Conservation (phyloP, 495 filamentous ascomycete genomes). For the Clohesyomyces aquaticus region DNA sequence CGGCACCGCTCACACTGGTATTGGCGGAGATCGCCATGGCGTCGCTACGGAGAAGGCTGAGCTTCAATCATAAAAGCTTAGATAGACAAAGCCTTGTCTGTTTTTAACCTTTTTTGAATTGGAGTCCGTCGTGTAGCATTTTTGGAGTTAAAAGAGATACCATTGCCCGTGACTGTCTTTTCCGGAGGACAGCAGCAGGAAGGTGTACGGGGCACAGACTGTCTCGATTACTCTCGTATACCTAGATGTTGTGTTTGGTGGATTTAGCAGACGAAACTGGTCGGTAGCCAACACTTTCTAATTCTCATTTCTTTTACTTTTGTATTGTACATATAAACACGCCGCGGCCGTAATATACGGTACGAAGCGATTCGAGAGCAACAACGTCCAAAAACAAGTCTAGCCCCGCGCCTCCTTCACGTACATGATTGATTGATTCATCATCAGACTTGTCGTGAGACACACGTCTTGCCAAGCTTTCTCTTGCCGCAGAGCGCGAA, state of each 20-base stretch:
- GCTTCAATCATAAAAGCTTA: constrained; percentile 13
- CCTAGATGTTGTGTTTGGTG: constrained; percentile 2
- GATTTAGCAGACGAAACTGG: background rate
- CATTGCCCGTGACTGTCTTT: constrained; percentile 30
- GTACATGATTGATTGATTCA: no score
- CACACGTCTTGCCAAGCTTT: background rate
- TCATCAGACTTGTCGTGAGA: no score
- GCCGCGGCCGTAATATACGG: background rate
- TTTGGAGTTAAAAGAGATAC: constrained; percentile 37
- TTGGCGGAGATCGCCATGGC: constrained; percentile 47
- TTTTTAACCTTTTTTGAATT: constrained; percentile 3
- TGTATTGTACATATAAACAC: constrained; percentile 6
- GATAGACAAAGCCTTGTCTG: constrained; percentile 1
- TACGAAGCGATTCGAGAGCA: no score
- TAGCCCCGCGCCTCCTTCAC: no score
- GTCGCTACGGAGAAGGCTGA: constrained; percentile 36
- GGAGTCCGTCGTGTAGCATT: constrained; percentile 25
- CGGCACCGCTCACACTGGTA: constrained; percentile 48
- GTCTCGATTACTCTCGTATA: background rate
- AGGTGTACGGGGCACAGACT: background rate
- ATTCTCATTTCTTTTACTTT: background rate
- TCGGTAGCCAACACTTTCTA: background rate
- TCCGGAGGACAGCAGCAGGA: background rate
- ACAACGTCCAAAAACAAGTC: no score
- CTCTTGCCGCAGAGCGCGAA: no score